Conservation (phyloP, 768 basidiomycete genomes). For the Hirschioporus abietinus region DNA sequence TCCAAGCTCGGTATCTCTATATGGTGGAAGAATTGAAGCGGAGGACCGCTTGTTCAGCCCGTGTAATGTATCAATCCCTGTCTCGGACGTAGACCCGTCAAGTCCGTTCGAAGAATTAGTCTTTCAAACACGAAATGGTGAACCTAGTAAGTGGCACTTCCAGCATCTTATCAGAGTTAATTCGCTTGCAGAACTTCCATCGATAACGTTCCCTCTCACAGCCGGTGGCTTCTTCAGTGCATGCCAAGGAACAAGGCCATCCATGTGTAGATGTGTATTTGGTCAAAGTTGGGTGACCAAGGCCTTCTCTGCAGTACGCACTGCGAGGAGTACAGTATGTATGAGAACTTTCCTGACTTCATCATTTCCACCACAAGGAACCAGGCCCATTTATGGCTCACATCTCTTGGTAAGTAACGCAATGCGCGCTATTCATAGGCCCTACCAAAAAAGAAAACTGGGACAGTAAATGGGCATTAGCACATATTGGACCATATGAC, state of each 20-base stretch:
- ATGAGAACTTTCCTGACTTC: not conserved
- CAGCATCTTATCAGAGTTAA: constrained; percentile 1
- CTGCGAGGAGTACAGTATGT: too few species aligned
- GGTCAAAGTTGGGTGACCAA: not conserved
- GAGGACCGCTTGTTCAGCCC: not conserved
- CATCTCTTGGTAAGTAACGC: not conserved
- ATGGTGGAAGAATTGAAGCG: not conserved
- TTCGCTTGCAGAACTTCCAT: not conserved
- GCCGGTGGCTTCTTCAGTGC: not conserved
- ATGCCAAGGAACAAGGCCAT: not conserved
- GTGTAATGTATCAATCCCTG: not conserved
- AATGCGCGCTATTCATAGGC: not conserved
- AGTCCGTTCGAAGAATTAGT: not conserved
- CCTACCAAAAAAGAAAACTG: not conserved
- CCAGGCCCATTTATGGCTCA: not conserved
- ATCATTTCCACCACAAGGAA: not conserved
- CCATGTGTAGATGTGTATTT: not conserved
- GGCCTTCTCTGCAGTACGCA: too few species aligned
- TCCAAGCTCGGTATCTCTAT: not conserved
- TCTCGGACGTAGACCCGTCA: not conserved
- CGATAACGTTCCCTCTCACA: not conserved
- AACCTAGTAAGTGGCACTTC: not conserved
- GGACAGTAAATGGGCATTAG: not conserved
- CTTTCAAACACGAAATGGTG: not conserved
- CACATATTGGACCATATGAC: not conserved